Conservation (phyloP, 495 filamentous ascomycete species). For the Hyphodiscus hymeniophilus region DNA sequence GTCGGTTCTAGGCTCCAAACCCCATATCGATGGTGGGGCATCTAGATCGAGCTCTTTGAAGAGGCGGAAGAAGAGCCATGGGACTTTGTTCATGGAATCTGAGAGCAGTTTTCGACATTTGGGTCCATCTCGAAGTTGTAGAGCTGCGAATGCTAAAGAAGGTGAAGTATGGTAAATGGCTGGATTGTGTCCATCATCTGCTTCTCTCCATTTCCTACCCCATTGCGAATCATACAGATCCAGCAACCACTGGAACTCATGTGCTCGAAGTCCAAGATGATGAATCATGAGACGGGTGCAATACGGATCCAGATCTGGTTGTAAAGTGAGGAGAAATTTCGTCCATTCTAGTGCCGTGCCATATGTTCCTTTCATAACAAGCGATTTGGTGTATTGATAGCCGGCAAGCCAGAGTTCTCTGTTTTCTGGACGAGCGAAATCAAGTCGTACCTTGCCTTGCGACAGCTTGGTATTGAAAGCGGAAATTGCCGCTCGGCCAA, state of each 20-base stretch:
- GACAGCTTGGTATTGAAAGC: slow-evolving; percentile 68
- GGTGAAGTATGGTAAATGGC: slow-evolving; percentile 58
- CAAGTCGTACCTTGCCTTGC: slow-evolving; percentile 68
- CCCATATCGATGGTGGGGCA: slow-evolving; percentile 74
- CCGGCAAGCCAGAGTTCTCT: slow-evolving; percentile 85
- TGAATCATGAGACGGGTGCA: slow-evolving; percentile 70
- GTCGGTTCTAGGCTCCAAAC: slow-evolving; percentile 54
- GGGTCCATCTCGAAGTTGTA: slow-evolving; percentile 56
- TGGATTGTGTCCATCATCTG: slow-evolving; percentile 37
- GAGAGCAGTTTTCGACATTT: slow-evolving; percentile 54
- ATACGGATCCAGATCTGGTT: slow-evolving; percentile 73
- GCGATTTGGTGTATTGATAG: slow-evolving; percentile 78
- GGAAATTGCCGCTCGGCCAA: slow-evolving; percentile 77
- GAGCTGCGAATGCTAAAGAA: slow-evolving; percentile 63
- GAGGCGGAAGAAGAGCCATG: slow-evolving; percentile 73
- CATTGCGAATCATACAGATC: slow-evolving; percentile 42
- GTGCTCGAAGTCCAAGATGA: slow-evolving; percentile 70
- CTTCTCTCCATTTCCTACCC: too few species aligned
- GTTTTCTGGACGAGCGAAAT: slow-evolving; percentile 75
- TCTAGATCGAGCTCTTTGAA: slow-evolving; percentile 70
- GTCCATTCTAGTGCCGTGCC: slow-evolving; percentile 89
- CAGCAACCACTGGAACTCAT: slow-evolving; percentile 68
- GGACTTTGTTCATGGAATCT: slow-evolving; percentile 58
- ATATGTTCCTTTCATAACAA: slow-evolving; percentile 87
- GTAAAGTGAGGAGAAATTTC: slow-evolving; percentile 70